phyloP scores from a whole-genome alignment of 2,329 filamentous ascomycete species.

The Zalaria sp. region DNA sequence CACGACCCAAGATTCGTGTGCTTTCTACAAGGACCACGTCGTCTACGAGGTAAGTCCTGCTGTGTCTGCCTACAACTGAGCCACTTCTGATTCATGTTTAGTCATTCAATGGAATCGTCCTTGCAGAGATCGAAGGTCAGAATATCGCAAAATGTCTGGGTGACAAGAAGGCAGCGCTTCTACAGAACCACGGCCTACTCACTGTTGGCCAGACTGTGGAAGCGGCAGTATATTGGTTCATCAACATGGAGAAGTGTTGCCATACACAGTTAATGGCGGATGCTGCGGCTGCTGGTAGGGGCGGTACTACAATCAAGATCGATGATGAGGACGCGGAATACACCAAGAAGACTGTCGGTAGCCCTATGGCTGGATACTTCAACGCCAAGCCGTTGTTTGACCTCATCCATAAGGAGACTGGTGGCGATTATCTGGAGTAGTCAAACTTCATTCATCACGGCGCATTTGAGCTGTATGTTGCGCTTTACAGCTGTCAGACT shows the following conservation, averaged over 20 bases:
- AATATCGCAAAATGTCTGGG: constrained; percentile 27
- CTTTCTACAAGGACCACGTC: constrained; percentile 26
- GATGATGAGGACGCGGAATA: constrained; percentile 52
- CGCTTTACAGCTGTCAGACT: no score
- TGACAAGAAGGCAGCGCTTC: constrained; percentile 25
- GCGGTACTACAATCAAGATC: constrained; percentile 52
- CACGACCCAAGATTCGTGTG: constrained; percentile 29
- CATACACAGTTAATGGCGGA: constrained; percentile 36
- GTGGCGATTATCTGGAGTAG: constrained; percentile 37
- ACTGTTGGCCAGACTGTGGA: constrained; percentile 28
- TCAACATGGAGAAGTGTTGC: constrained; percentile 26
- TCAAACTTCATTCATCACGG: no score
- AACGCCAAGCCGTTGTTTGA: constrained; percentile 59
- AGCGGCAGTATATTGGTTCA: constrained; percentile 28
- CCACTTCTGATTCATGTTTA: constrained; percentile 16
- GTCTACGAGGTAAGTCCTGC: constrained; percentile 18
- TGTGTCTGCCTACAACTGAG: no score
- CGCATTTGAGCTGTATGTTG: no score
- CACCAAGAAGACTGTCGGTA: constrained; percentile 53
- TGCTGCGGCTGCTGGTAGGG: constrained; percentile 46
- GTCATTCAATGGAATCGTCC: constrained; percentile 32
- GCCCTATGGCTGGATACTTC: constrained; percentile 51
- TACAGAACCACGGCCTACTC: constrained; percentile 32
- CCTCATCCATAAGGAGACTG: constrained; percentile 48
- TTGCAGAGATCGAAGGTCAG: constrained; percentile 29